Evolutionary conservation across 768 basidiomycete species (phyloP).

Genomic region (Boletales sp.): DNA sequence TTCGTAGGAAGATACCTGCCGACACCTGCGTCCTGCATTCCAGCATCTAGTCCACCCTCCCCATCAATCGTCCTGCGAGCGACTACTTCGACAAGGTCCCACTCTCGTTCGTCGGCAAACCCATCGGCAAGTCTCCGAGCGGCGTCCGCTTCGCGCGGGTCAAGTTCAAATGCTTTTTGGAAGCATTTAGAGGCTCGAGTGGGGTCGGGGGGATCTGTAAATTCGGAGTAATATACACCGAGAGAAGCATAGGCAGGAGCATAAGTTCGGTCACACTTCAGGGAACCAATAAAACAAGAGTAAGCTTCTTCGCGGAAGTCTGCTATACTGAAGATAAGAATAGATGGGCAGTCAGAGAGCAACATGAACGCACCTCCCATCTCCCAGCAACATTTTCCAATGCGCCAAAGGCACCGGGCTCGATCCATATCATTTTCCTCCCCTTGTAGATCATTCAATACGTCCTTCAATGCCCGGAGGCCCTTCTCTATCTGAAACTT

Average conservation of each 20-base stretch:
- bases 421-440: slow-evolving; percentile 53
- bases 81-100: slow-evolving; percentile 95
- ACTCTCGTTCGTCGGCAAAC: slow-evolving; percentile 90
- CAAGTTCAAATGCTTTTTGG: slow-evolving; percentile 97
- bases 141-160: slow-evolving; percentile 82
- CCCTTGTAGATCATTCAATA: slow-evolving; percentile 41
- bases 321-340: slow-evolving; percentile 31
- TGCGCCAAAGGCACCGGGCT: slow-evolving; percentile 81
- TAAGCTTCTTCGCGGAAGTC: slow-evolving; percentile 63
- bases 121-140: slow-evolving; percentile 81
- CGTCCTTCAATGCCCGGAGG: slow-evolving; percentile 43
- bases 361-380: slow-evolving; percentile 52
- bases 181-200: slow-evolving; percentile 91
- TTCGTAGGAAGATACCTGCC: slow-evolving; percentile 68
- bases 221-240: slow-evolving; percentile 83
- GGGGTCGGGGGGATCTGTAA: slow-evolving; percentile 68
- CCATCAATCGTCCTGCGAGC: slow-evolving; percentile 90
- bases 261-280: slow-evolving; percentile 71
- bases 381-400: slow-evolving; percentile 76
- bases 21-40: slow-evolving; percentile 38
- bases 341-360: not conserved
- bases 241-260: slow-evolving; percentile 94
- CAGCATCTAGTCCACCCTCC: slow-evolving; percentile 76
- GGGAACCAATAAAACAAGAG: slow-evolving; percentile 70
- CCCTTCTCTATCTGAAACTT: slow-evolving; percentile 52